Conservation (phyloP, 2,329 filamentous ascomycete genomes). For the Grosmannia penicillata region DNA sequence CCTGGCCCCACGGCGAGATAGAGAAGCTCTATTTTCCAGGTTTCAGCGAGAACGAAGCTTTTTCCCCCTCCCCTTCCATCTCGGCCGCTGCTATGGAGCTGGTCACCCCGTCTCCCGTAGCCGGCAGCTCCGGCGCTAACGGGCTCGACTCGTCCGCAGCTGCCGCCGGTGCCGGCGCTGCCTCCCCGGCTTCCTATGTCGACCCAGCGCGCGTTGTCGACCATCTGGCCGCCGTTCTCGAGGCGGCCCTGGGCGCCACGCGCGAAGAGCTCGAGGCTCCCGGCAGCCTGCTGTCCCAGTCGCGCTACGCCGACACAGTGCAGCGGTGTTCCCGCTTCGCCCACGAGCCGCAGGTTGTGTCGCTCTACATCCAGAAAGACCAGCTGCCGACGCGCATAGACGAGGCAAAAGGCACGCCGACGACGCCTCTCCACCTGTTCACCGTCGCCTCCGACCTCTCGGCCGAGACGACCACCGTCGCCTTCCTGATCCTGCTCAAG, state of each 20-base stretch:
- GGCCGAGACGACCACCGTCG: constrained; percentile 62
- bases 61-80: neutral
- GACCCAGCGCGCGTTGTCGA: constrained; percentile 59
- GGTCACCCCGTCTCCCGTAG: constrained; percentile 25
- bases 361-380: constrained; percentile 85
- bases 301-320: constrained; percentile 61
- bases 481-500: constrained; percentile 83
- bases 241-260: constrained; percentile 59
- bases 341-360: constrained; percentile 68
- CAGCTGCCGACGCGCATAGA: constrained; percentile 21
- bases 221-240: constrained; percentile 55
- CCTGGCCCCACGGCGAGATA: constrained; percentile 1
- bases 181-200: constrained; percentile 36
- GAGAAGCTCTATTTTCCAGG: neutral
- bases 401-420: constrained; percentile 14
- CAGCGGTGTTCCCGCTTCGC: constrained; percentile 83
- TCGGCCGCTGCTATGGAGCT: constrained; percentile 38
- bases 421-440: constrained; percentile 45
- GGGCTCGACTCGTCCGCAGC: constrained; percentile 21
- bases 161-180: neutral
- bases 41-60: neutral
- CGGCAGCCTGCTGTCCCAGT: constrained; percentile 68
- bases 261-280: constrained; percentile 64
- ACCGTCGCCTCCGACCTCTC: constrained; percentile 70
- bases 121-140: constrained; percentile 28